A percentile compares a stretch with the other conserved stretches of the same genome.
phyloP scores from a whole-genome alignment of 2,329 filamentous ascomycete genomes.

The Neophaeococcomyces aloes region DNA sequence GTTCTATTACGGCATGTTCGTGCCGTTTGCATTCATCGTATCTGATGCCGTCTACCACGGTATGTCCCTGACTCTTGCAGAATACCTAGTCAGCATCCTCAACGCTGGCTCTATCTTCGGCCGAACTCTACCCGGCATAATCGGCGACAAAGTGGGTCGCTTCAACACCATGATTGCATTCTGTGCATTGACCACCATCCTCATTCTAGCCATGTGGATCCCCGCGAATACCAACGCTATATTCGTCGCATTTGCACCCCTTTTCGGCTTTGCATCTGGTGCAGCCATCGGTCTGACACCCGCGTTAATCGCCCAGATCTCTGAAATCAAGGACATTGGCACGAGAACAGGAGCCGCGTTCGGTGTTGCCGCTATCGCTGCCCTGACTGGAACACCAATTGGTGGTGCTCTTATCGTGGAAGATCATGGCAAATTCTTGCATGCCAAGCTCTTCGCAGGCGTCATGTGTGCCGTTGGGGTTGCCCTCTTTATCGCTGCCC shows the following conservation, averaged over 20 bases:
- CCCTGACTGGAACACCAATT: slow-evolving; percentile 57
- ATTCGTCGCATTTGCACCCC: slow-evolving; percentile 53
- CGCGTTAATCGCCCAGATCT: slow-evolving; percentile 53
- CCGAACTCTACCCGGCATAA: slow-evolving; percentile 43
- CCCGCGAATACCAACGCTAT: slow-evolving; percentile 43
- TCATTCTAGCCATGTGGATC: slow-evolving; percentile 47
- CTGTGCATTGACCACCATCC: slow-evolving; percentile 35
- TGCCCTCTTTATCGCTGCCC: slow-evolving; percentile 28
- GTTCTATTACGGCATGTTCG: slow-evolving; percentile 25
- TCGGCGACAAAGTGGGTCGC: slow-evolving; percentile 44
- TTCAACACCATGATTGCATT: slow-evolving; percentile 47
- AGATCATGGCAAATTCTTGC: slow-evolving; percentile 45
- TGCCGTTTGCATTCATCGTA: slow-evolving; percentile 22
- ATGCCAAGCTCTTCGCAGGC: slow-evolving; percentile 57
- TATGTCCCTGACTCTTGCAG: slow-evolving; percentile 19
- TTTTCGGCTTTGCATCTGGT: slow-evolving; percentile 61
- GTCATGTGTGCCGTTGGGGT: slow-evolving; percentile 39
- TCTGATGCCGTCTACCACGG: slow-evolving; percentile 18
- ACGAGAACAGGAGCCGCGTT: slow-evolving; percentile 56
- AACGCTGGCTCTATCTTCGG: slow-evolving; percentile 39
- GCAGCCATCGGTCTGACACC: slow-evolving; percentile 55
- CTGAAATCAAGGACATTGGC: slow-evolving; percentile 59
- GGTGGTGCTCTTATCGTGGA: slow-evolving; percentile 46
- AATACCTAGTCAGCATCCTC: slow-evolving; percentile 23
- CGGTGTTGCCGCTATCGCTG: slow-evolving; percentile 51